phyloP scores from a whole-genome alignment of 2,329 filamentous ascomycete species.

The Fusarium buxicola region DNA sequence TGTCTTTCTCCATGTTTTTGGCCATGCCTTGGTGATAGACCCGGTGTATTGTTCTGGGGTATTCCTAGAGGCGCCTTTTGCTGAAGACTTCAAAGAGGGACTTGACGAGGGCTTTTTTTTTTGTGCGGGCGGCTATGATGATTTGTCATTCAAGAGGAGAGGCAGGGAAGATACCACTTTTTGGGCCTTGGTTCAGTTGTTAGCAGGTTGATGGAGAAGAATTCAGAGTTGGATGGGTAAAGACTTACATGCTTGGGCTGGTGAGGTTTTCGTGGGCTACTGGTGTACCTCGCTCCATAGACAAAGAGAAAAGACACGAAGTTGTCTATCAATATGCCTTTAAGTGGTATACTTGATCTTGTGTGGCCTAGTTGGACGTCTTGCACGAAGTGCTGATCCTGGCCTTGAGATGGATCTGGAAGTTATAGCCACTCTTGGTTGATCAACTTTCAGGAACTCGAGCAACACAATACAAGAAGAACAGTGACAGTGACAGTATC shows the following conservation, averaged over 20 bases:
- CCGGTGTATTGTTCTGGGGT: background rate
- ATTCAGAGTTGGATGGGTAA: background rate
- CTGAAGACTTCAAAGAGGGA: background rate
- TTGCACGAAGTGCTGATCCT: no score
- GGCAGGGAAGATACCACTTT: slow-evolving; percentile 4
- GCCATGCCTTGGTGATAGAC: slow-evolving; percentile 3
- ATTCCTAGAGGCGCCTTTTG: slow-evolving; percentile 2
- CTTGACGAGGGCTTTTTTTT: background rate
- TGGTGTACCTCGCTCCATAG: background rate
- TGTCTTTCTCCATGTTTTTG: slow-evolving; percentile 10
- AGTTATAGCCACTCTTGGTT: no score
- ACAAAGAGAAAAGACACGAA: slow-evolving; percentile 3
- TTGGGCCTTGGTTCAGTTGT: background rate
- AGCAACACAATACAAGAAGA: background rate
- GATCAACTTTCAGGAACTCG: no score
- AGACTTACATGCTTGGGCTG: background rate
- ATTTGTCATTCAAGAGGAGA: background rate
- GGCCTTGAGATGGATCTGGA: no score
- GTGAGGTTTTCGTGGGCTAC: background rate
- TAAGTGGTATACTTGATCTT: background rate
- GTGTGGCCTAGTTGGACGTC: background rate
- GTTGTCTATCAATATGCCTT: slow-evolving; percentile 1
- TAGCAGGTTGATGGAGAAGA: background rate
- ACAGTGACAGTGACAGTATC: background rate
- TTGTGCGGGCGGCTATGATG: background rate